These are phyloP conservation scores for Bruguiera parviflora DNA, from an alignment of 345 rosid species.

Conservation along the genomic window DNA sequence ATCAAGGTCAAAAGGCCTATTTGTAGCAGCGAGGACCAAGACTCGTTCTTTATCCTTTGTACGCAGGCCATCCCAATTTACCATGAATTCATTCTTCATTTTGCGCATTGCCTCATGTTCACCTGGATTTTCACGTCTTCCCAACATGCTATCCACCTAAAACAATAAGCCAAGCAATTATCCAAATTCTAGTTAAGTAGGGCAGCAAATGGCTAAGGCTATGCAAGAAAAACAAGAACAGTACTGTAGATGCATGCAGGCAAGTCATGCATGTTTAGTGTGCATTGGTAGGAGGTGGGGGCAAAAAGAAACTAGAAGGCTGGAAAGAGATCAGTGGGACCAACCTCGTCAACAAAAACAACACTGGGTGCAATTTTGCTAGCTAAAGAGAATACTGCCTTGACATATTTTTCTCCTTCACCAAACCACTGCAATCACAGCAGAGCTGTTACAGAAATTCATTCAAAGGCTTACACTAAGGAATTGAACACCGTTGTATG, in stretches of 20 bases:
- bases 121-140: constrained; percentile 98
- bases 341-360: constrained; percentile 95
- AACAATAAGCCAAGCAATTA: background rate
- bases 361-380: constrained; percentile 99
- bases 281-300: background rate
- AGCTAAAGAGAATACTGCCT: constrained; percentile 95
- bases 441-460: constrained; percentile 8
- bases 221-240: constrained; percentile 1
- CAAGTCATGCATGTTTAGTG: background rate
- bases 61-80: constrained; percentile 96
- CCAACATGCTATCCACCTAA: constrained; percentile 99
- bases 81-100: constrained; percentile 99
- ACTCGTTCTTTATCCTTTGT: constrained; percentile 97
- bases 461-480: constrained; percentile 4
- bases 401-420: constrained; percentile 98
- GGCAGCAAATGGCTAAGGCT: background rate
- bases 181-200: background rate
- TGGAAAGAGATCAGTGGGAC: constrained; percentile 11
- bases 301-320: background rate
- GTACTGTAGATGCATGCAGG: background rate
- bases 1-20: constrained; percentile 95
- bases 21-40: constrained; percentile 92
- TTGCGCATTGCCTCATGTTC: constrained; percentile 99
- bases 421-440: constrained; percentile 91
- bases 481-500: background rate